phyloP scores from a whole-genome alignment of 345 rosid genomes.

The Bruguiera gymnorhiza region DNA sequence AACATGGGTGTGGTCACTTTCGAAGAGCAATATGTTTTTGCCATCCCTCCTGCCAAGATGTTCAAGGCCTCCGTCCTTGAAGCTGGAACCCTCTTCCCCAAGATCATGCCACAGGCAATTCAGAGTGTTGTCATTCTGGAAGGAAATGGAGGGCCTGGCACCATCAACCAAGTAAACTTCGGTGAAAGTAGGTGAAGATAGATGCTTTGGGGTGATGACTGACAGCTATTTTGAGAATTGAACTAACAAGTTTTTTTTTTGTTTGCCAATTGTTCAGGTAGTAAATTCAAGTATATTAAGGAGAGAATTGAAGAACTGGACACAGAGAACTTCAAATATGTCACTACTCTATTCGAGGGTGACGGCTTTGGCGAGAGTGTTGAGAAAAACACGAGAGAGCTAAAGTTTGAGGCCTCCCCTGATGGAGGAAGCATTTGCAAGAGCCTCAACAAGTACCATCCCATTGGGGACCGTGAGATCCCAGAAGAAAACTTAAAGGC shows the following conservation, averaged over 20 bases:
- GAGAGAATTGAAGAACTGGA: constrained; percentile 41
- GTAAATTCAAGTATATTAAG: constrained; percentile 26
- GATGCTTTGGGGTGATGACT: not conserved
- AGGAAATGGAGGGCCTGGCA: constrained; percentile 45
- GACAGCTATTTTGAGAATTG: not conserved
- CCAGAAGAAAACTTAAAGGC: constrained; percentile 16
- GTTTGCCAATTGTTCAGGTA: constrained; percentile 10
- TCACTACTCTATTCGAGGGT: constrained; percentile 33
- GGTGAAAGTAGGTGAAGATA: constrained; percentile 9
- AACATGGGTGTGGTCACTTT: constrained; percentile 29
- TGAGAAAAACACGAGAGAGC: constrained; percentile 31
- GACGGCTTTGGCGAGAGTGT: constrained; percentile 20
- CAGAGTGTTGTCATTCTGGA: constrained; percentile 23
- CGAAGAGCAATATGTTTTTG: constrained; percentile 20
- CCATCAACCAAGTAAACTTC: constrained; percentile 31
- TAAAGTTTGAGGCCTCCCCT: constrained; percentile 23
- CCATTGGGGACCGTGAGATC: not conserved
- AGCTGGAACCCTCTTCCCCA: constrained; percentile 25
- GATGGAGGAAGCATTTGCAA: constrained; percentile 35
- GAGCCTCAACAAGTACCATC: constrained; percentile 30
- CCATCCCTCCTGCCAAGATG: constrained; percentile 29
- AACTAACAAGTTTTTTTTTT: not conserved
- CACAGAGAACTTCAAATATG: constrained; percentile 28
- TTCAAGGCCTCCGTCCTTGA: constrained; percentile 37
- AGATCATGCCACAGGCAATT: constrained; percentile 35